Evolutionary conservation across 257 asterid genomes (phyloP), one percentile per base, ranked within the genome.

Genomic region (Fraxinus americana): DNA sequence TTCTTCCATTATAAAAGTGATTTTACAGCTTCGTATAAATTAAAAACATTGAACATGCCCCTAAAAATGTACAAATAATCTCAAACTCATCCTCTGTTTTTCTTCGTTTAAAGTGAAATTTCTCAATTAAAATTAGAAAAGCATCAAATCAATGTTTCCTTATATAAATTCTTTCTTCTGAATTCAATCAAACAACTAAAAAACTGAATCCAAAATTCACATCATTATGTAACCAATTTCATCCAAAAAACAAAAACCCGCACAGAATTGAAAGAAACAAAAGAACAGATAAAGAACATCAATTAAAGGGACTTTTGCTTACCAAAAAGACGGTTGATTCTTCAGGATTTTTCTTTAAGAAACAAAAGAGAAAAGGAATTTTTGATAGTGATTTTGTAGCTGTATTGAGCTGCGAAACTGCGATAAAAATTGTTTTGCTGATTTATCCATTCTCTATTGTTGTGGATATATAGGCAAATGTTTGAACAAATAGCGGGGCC

Each of bases 401-500:
- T 50, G 43, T 36, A 27, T 38, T 27, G 36, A 41, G 73, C 39
- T 72, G 76, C 76, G 61, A 12, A 74, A 21, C 63, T 25, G 23
- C 9, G 63, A n/a, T 34, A 34, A 59, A 8, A 30, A 11, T 16
- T 16, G 25, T 52, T 19, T 54, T 11, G 65, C 65, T 48, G 65
- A 35, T 5, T 11, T 54, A 59, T 45, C n/a, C 67, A 72, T 38
- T 16, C 65, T 16, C 27, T 7, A 54, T 16, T 3, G 65, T 7
- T 50, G 67, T 61, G 78, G 61, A 65, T 75, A 73, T 73, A 73
- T 73, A 73, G 76, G 14, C 23, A 50, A 50, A 27, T 23, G 14
- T 11, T 10, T 27, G 19, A 71, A 39, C 5, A 12, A 5, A 17
- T 1, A 1, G 52, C 29, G 45, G 59, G 79, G 29, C 39, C 70